These are phyloP conservation scores for Podospora bellae-mahoneyi DNA, from an alignment of 495 filamentous ascomycete species.

Conservation along the genomic window DNA sequence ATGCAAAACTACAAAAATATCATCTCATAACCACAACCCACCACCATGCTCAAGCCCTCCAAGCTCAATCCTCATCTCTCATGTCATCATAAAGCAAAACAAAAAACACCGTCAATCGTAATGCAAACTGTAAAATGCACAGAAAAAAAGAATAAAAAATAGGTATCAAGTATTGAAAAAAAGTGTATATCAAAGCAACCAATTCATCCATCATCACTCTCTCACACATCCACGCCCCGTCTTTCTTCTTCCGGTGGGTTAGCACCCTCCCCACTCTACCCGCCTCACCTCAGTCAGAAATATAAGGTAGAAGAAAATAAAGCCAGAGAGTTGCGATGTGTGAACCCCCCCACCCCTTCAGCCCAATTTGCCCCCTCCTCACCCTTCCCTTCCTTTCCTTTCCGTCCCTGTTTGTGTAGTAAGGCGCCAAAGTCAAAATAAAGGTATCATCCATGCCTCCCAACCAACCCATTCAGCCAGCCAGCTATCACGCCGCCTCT, in stretches of 20 bases:
- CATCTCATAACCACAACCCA: too few species aligned
- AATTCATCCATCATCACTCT: neutral
- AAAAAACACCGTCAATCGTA: neutral
- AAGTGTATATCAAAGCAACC: neutral
- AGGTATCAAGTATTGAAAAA: neutral
- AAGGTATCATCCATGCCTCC: neutral
- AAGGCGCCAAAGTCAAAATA: neutral
- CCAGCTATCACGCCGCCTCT: neutral
- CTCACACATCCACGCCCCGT: neutral
- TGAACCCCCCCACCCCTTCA: neutral
- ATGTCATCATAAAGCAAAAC: neutral
- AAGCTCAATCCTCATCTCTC: neutral
- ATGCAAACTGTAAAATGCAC: neutral
- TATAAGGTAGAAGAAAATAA: neutral
- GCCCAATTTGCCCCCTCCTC: constrained; percentile 6
- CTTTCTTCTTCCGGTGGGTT: neutral
- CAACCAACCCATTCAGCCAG: neutral
- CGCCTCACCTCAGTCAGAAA: neutral
- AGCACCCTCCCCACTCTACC: neutral
- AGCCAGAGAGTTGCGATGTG: neutral
- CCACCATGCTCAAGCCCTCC: too few species aligned
- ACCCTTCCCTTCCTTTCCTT: neutral
- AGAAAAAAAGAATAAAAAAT: neutral
- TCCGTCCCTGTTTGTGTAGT: neutral
- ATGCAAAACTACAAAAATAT: too few species aligned